Evolutionary conservation across 192 early-diverging fungal genomes (phyloP).

Genomic region (Cladochytrium replicatum): DNA sequence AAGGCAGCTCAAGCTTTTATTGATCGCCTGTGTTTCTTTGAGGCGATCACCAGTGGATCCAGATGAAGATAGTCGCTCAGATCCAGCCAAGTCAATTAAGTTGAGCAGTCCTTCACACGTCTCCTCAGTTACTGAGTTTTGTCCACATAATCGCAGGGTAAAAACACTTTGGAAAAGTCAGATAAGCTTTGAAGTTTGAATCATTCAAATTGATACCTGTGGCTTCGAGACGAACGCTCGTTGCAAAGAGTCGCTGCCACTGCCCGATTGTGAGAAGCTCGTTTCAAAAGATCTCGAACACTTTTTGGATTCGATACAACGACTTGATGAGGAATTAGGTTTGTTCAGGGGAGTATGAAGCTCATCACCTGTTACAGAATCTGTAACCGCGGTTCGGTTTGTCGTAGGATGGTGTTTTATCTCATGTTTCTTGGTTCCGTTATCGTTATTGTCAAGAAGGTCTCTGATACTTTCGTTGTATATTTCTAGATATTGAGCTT

Average conservation of each 20-base stretch:
- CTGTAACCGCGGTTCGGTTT: conserved; percentile 71
- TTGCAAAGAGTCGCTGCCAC: conserved; percentile 89
- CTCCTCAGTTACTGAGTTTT: conserved; percentile 66
- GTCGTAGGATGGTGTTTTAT: conserved; percentile 65
- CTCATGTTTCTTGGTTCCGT: conserved; percentile 61
- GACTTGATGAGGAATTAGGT: conserved; percentile 23
- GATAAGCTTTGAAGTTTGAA: conserved; percentile 4
- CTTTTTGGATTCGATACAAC: conserved; percentile 56
- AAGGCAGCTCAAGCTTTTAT: conserved; percentile 80
- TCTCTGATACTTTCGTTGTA: conserved; percentile 76
- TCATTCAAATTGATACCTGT: conserved; percentile 42
- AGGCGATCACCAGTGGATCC: conserved; percentile 81
- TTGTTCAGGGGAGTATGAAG: neutral
- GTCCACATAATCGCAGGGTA: conserved; percentile 66
- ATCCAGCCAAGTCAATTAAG: conserved; percentile 91
- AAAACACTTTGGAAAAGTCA: conserved; percentile 59
- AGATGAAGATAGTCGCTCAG: conserved; percentile 74
- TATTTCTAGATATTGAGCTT: conserved; percentile 76
- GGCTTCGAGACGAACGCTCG: conserved; percentile 85
- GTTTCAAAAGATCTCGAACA: conserved; percentile 60
- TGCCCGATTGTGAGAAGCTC: conserved; percentile 74
- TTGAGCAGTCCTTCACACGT: conserved; percentile 68
- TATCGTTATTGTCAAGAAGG: conserved; percentile 23
- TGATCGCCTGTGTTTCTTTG: conserved; percentile 93
- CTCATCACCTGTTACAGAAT: conserved; percentile 53